A percentile compares a stretch with the other conserved stretches of the same genome.
These are phyloP conservation scores for Chlorella sp. DNA, from an alignment of 139 green algal genomes.

Conservation along the genomic window DNA sequence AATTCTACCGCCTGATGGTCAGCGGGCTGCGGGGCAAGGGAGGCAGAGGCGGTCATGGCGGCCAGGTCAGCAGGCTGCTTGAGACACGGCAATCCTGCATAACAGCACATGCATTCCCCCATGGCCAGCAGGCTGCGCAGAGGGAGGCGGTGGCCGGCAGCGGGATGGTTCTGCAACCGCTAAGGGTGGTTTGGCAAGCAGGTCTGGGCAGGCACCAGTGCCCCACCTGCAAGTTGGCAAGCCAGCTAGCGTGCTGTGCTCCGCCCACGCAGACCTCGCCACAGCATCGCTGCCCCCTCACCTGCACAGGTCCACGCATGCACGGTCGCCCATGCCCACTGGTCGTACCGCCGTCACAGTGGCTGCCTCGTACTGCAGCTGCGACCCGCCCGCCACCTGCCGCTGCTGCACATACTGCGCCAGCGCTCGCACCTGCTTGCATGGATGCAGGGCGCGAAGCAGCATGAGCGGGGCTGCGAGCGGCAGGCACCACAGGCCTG, in stretches of 20 bases:
- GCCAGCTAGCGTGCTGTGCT: not conserved
- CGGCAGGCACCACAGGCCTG: no score
- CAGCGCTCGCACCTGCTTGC: constrained; percentile 52
- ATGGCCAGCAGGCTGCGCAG: not conserved
- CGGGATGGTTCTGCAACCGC: no score
- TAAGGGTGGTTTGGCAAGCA: no score
- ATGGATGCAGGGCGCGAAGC: not conserved
- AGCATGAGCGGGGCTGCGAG: no score
- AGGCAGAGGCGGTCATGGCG: not conserved
- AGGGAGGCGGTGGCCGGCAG: no score
- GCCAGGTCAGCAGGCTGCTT: no score
- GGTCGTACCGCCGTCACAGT: constrained; percentile 59
- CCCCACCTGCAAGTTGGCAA: not conserved
- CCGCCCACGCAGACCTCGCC: not conserved
- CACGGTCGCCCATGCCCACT: constrained; percentile 86
- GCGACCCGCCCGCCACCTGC: not conserved
- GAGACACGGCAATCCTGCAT: no score
- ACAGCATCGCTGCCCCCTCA: not conserved
- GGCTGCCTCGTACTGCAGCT: constrained; percentile 46
- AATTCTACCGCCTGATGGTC: not conserved
- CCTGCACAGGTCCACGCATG: constrained; percentile 62
- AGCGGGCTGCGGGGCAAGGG: not conserved
- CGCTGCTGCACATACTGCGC: constrained; percentile 39
- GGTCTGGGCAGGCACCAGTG: no score
- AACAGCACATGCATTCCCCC: no score